Evolutionary conservation across 2,329 filamentous ascomycete species (phyloP).

Genomic region (Helotiales sp.): DNA sequence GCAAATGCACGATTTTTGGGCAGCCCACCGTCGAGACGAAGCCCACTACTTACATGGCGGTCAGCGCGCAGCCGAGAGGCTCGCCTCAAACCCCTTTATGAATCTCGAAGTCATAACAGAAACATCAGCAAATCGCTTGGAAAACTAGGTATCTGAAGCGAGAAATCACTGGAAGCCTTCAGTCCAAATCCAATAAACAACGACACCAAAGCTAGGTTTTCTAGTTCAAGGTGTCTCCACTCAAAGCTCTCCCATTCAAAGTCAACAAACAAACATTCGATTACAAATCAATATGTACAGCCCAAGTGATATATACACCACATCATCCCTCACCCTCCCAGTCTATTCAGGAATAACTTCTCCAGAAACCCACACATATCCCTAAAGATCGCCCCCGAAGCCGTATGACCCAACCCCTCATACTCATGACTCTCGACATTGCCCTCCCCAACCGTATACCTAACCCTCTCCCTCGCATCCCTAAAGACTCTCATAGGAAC

Average conservation of each 20-base stretch:
- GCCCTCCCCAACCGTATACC: constrained; percentile 46
- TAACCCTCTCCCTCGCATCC: constrained; percentile 45
- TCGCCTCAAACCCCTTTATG: neutral
- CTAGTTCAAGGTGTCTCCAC: too few species aligned
- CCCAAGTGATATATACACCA: neutral
- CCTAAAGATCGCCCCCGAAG: constrained; percentile 49
- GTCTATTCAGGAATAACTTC: constrained; percentile 25
- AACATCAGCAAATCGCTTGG: neutral
- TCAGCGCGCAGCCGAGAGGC: neutral
- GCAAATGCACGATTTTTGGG: neutral
- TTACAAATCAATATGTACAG: neutral
- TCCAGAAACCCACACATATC: constrained; percentile 49
- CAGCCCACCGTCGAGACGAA: neutral
- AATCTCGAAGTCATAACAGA: neutral
- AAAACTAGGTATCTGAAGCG: neutral
- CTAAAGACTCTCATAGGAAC: constrained; percentile 52
- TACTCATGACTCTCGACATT: constrained; percentile 51
- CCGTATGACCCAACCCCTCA: constrained; percentile 53
- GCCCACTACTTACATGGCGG: neutral
- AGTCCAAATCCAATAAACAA: neutral
- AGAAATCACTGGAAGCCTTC: neutral
- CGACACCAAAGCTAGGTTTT: too few species aligned
- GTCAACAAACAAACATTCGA: neutral
- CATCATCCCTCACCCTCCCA: neutral
- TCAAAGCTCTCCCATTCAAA: neutral